Evolutionary conservation across 1,284 basidiomycete species (phyloP), one percentile per base, ranked within the genome.

Genomic region (Marasmius oreades): DNA sequence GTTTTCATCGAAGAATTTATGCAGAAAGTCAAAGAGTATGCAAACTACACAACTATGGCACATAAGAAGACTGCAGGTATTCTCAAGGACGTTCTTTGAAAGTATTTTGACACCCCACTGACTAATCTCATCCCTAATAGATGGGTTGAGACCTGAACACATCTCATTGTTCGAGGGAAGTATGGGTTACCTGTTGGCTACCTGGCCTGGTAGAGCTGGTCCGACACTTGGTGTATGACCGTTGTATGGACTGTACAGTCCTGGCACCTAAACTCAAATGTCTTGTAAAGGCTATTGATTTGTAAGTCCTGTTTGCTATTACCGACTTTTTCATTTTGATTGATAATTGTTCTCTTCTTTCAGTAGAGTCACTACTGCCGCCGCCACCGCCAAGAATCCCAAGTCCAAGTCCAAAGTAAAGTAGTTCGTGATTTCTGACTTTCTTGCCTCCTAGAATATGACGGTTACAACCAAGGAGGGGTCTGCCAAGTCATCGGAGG

Each of bases 181-280:
- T 16, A 36, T 16, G 34, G 34, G 16, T 36, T n/a, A n/a, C n/a
- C n/a, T n/a, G n/a, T n/a, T n/a, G n/a, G n/a, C n/a, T 36, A 36
- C 34, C 34, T 8, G 34, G 8, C 34, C 16, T 55, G 44, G 53
- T 55, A 31, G 14, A 45, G 53, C 46, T 55, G 48, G 44, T 55
- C 45, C 16, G 50, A 26, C n/a, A 55, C n/a, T 20, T 55, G 48
- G 34, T 48, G 48, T 45, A 55, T 0, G 45, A 51, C 66, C 33
- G 56, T 51, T 51, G 63, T 62, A 57, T 62, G 50, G 1, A 51
- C 34, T 8, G 8, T 36, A 36, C 34, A 36, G 34, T 36, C 8
- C 16, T 36, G 34, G 34, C 8, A 16, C 34, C 34, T 16, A 36
- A 36, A 16, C 16, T 36, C 8, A 16, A 36, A 36, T 36, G 34